phyloP scores from a whole-genome alignment of 2,329 filamentous ascomycete species.

The Neodidymelliopsis sp. region DNA sequence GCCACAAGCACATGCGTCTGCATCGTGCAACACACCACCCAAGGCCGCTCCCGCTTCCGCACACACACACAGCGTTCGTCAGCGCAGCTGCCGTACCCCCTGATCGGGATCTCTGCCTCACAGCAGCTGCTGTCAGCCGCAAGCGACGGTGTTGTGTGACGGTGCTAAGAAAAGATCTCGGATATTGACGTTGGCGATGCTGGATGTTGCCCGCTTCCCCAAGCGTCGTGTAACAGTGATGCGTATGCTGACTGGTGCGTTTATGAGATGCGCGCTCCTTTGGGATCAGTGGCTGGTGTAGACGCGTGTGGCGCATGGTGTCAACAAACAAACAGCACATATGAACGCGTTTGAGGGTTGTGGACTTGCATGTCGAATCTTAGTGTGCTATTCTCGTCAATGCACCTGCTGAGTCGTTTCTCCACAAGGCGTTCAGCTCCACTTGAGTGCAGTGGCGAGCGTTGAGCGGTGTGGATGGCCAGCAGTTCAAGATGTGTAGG shows the following conservation, averaged over 20 bases:
- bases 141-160: no score
- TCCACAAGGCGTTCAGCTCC: background rate
- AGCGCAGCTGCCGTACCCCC: slow-evolving; percentile 3
- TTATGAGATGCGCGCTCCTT: no score
- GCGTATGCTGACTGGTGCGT: slow-evolving; percentile 8
- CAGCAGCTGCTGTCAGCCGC: slow-evolving; percentile 1
- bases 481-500: slow-evolving; percentile 9
- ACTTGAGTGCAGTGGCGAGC: background rate
- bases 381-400: slow-evolving; percentile 3
- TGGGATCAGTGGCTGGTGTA: slow-evolving; percentile 6
- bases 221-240: slow-evolving; percentile 21
- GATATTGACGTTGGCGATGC: background rate
- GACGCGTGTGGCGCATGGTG: slow-evolving; percentile 12
- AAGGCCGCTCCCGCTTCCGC: no score
- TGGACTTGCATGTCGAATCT: background rate
- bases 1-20: no score
- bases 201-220: slow-evolving; percentile 18
- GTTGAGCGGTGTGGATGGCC: slow-evolving; percentile 17
- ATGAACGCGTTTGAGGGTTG: slow-evolving; percentile 13
- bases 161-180: no score
- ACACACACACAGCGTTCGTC: slow-evolving; percentile 6
- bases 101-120: slow-evolving; percentile 14
- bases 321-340: slow-evolving; percentile 2
- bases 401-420: background rate
- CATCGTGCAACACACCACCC: no score